Conservation (phyloP, 2,329 filamentous ascomycete species). For the Stagonosporopsis chrysanthemi region DNA sequence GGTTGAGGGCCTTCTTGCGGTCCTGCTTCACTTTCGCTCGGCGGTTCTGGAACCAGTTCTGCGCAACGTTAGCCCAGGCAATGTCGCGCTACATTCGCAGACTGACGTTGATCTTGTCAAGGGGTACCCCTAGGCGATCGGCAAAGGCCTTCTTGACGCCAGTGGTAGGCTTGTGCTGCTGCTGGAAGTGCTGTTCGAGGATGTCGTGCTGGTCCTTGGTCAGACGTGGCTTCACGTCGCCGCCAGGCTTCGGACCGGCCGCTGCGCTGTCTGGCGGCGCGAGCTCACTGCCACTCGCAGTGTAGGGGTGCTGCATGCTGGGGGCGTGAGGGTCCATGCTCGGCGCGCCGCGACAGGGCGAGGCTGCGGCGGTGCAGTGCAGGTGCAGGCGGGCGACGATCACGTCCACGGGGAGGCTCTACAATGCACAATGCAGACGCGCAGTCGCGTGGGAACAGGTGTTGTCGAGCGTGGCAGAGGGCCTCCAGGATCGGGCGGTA, state of each 20-base stretch:
- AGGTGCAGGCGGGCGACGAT: constrained; percentile 21
- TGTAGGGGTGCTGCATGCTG: constrained; percentile 33
- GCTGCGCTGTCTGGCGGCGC: constrained; percentile 27
- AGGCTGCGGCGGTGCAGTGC: constrained; percentile 16
- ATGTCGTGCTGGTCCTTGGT: constrained; percentile 63
- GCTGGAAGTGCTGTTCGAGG: constrained; percentile 58
- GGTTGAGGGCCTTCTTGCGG: constrained; percentile 55
- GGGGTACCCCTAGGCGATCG: constrained; percentile 55
- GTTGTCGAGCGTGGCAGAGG: constrained; percentile 8
- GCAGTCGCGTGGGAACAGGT: constrained; percentile 22
- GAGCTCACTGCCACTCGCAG: constrained; percentile 23
- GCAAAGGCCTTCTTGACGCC: constrained; percentile 60
- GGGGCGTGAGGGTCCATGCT: constrained; percentile 40
- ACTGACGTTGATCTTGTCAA: constrained; percentile 63
- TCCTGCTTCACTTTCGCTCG: constrained; percentile 62
- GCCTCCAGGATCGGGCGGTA: constrained; percentile 13
- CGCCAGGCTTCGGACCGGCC: constrained; percentile 36
- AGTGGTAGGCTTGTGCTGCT: constrained; percentile 59
- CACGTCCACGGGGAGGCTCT: constrained; percentile 1
- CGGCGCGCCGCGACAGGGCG: constrained; percentile 36
- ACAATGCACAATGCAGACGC: constrained; percentile 10
- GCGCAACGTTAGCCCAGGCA: constrained; percentile 39
- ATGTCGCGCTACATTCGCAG: neutral
- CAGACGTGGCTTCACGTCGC: constrained; percentile 60
- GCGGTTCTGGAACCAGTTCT: constrained; percentile 65